Conservation (phyloP, 2,329 filamentous ascomycete genomes). For the Simplicillium aogashimaense region DNA sequence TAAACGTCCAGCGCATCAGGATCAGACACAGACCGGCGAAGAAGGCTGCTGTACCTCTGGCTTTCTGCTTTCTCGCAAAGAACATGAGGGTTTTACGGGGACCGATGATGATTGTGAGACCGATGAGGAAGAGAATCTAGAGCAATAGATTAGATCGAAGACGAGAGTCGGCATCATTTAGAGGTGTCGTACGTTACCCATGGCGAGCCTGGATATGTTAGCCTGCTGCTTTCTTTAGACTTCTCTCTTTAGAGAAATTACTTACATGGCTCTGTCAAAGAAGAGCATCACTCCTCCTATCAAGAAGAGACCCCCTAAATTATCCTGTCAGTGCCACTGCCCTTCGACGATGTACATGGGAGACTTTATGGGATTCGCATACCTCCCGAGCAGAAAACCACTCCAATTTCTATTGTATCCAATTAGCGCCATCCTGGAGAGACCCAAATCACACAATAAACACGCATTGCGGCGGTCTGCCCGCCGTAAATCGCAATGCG, state of each 20-base stretch:
- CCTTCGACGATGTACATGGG: not conserved
- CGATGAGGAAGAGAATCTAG: conserved; percentile 94
- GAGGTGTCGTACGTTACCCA: conserved; percentile 70
- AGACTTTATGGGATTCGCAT: conserved; percentile 30
- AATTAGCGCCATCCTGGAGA: conserved; percentile 18
- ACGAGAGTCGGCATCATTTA: not conserved
- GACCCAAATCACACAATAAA: not conserved
- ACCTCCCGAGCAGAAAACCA: conserved; percentile 97
- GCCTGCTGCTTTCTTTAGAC: no score
- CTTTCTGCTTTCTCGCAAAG: conserved; percentile 89
- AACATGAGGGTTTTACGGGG: conserved; percentile 83
- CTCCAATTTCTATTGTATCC: conserved; percentile 69
- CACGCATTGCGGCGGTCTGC: conserved; percentile 1
- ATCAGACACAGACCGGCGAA: conserved; percentile 76
- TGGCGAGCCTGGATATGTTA: conserved; percentile 60
- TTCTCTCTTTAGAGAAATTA: conserved; percentile 9
- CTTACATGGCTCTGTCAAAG: conserved; percentile 92
- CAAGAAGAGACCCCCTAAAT: conserved; percentile 80
- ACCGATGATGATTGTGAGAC: conserved; percentile 91
- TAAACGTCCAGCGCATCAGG: conserved; percentile 78
- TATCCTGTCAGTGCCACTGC: conserved; percentile 9
- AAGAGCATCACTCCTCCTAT: conserved; percentile 92
- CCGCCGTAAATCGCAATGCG: not conserved
- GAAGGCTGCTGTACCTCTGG: conserved; percentile 85
- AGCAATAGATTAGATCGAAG: conserved; percentile 6